Evolutionary conservation across 192 early-diverging fungal species (phyloP).

Genomic region (Coemansia sp.): DNA sequence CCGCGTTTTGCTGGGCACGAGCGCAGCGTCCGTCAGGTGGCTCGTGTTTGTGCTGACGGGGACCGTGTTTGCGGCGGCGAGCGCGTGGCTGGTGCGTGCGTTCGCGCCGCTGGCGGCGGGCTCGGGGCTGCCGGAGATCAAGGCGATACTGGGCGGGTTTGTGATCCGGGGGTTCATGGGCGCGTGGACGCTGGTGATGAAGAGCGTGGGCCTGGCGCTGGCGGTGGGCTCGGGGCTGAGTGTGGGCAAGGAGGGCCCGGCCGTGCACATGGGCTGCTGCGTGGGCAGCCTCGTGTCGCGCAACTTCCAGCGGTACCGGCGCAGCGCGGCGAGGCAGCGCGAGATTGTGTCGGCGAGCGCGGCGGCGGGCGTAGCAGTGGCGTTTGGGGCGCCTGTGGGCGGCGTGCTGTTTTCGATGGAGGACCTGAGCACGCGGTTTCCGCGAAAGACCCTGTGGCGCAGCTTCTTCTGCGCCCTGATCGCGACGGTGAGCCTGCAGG

Average conservation of each 20-base stretch:
- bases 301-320: conserved; percentile 78
- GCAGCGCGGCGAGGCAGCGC: conserved; percentile 68
- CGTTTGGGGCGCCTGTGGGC: conserved; percentile 70
- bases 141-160: conserved; percentile 84
- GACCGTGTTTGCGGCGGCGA: conserved; percentile 68
- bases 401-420: conserved; percentile 77
- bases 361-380: conserved; percentile 72
- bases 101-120: conserved; percentile 92
- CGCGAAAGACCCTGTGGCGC: conserved; percentile 93
- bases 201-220: conserved; percentile 70
- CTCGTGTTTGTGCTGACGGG: conserved; percentile 72
- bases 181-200: conserved; percentile 82
- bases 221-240: conserved; percentile 81
- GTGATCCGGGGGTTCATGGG: conserved; percentile 94
- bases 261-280: conserved; percentile 91
- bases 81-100: conserved; percentile 70
- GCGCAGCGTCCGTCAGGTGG: conserved; percentile 68
- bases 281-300: conserved; percentile 81
- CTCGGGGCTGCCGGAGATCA: conserved; percentile 92
- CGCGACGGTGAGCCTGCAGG: conserved; percentile 86
- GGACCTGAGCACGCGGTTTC: conserved; percentile 95
- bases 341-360: conserved; percentile 72
- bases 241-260: conserved; percentile 93
- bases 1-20: conserved; percentile 49
- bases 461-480: conserved; percentile 97